Evolutionary conservation across 352 stramenopile species (phyloP).

Genomic region (Globisporangium takayamanum): DNA sequence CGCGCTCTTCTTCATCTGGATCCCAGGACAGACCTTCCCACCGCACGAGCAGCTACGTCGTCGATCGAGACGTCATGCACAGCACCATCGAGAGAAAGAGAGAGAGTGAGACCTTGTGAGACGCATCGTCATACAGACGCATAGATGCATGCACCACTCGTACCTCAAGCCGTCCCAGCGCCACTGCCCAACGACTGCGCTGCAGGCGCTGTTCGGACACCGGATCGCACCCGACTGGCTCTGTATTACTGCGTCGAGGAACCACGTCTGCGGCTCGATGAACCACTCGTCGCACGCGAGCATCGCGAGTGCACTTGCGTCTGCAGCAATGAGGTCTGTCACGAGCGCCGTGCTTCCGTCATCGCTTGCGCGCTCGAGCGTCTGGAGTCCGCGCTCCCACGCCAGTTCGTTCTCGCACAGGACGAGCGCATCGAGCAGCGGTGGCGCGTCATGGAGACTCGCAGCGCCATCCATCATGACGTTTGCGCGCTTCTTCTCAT

Average conservation of each 20-base stretch:
- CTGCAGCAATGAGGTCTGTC: constrained; percentile 24
- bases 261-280: constrained; percentile 46
- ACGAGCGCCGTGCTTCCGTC: constrained; percentile 21
- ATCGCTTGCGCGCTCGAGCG: constrained; percentile 18
- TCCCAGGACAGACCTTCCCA: constrained; percentile 30
- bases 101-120: background rate
- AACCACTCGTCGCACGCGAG: constrained; percentile 35
- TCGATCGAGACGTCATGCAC: too few relatives aligned
- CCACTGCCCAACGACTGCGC: constrained; percentile 37
- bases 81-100: background rate
- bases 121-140: background rate
- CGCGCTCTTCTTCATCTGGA: constrained; percentile 41
- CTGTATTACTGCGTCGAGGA: constrained; percentile 19
- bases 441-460: background rate
- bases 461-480: background rate
- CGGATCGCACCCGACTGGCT: constrained; percentile 23
- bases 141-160: background rate
- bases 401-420: constrained; percentile 19
- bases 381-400: constrained; percentile 30
- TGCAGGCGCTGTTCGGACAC: constrained; percentile 37
- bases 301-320: constrained; percentile 19
- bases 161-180: constrained; percentile 43
- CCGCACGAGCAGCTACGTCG: constrained; percentile 32
- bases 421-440: background rate
- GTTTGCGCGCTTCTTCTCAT: constrained; percentile 8